These are phyloP conservation scores for Microsporum canis DNA, from an alignment of 2,329 filamentous ascomycete genomes.

Conservation along the genomic window DNA sequence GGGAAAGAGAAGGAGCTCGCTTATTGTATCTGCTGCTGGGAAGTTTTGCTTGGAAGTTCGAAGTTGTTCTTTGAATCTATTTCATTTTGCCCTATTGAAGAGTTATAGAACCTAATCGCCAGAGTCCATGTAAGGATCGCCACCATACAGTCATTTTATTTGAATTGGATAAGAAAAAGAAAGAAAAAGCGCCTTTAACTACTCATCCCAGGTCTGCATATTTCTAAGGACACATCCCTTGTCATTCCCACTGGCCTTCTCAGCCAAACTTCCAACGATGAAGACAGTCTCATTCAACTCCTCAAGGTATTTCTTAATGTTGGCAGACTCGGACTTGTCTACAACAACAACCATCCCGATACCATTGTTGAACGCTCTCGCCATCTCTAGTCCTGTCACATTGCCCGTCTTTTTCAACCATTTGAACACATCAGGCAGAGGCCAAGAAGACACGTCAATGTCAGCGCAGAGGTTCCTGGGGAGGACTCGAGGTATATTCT, in stretches of 20 bases:
- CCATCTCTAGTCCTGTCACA: conserved; percentile 68
- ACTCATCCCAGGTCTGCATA: conserved; percentile 39
- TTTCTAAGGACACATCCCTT: conserved; percentile 55
- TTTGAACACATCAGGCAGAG: conserved; percentile 64
- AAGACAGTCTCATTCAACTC: conserved; percentile 65
- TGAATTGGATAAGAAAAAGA: not conserved
- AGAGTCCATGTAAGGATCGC: not conserved
- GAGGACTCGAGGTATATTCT: conserved; percentile 92
- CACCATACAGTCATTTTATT: not conserved
- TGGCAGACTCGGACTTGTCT: conserved; percentile 49
- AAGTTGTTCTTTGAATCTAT: not conserved
- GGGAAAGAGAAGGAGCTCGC: not conserved
- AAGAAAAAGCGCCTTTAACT: not conserved
- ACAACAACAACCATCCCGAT: conserved; percentile 90
- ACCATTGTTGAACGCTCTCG: conserved; percentile 86
- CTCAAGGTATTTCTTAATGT: conserved; percentile 50
- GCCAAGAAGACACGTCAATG: conserved; percentile 67
- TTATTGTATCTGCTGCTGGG: not conserved
- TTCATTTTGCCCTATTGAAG: not conserved
- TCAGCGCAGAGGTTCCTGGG: conserved; percentile 66
- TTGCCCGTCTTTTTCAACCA: conserved; percentile 70
- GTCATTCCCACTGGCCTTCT: conserved; percentile 38
- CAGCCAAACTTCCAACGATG: conserved; percentile 59
- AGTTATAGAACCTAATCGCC: not conserved
- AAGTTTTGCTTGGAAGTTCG: not conserved